Evolutionary conservation across 495 filamentous ascomycete genomes (phyloP).

Genomic region (Neurospora sp.): DNA sequence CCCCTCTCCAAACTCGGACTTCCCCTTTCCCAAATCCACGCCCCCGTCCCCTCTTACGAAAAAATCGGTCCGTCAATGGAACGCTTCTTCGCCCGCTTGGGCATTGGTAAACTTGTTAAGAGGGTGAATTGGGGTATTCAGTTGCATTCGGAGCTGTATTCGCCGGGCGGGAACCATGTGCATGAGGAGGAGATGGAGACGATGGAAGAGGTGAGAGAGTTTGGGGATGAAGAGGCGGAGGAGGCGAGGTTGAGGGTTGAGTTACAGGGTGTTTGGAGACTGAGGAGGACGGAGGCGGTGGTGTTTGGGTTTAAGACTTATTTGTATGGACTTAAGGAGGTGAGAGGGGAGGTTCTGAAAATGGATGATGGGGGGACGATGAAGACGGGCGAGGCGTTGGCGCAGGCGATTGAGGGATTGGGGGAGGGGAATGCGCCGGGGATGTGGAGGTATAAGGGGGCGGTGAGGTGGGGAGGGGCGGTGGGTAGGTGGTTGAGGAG

Average conservation of each 20-base stretch:
- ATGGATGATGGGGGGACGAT: constrained; percentile 60
- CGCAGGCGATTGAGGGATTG: constrained; percentile 63
- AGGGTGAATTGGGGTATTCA: constrained; percentile 60
- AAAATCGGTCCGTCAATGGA: constrained; percentile 73
- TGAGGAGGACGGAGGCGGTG: constrained; percentile 55
- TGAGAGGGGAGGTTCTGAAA: constrained; percentile 60
- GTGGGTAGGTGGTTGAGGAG: constrained; percentile 18
- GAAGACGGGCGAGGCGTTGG: constrained; percentile 54
- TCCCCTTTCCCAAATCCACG: constrained; percentile 57
- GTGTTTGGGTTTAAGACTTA: constrained; percentile 79
- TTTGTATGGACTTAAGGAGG: constrained; percentile 52
- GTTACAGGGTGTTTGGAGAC: constrained; percentile 64
- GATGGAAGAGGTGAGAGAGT: constrained; percentile 26
- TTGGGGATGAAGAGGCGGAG: constrained; percentile 41
- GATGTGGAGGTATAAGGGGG: constrained; percentile 62
- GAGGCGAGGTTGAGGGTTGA: constrained; percentile 55
- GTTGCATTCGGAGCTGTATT: constrained; percentile 45
- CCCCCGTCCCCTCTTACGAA: constrained; percentile 59
- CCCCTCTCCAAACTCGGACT: constrained; percentile 53
- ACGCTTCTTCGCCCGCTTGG: constrained; percentile 54
- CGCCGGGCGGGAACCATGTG: constrained; percentile 41
- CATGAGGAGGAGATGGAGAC: constrained; percentile 18
- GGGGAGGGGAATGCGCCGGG: constrained; percentile 54
- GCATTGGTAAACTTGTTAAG: constrained; percentile 44
- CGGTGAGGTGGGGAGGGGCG: constrained; percentile 54